phyloP scores from a whole-genome alignment of 1,139 yeast species.

The Sugiyamaella novakii region DNA sequence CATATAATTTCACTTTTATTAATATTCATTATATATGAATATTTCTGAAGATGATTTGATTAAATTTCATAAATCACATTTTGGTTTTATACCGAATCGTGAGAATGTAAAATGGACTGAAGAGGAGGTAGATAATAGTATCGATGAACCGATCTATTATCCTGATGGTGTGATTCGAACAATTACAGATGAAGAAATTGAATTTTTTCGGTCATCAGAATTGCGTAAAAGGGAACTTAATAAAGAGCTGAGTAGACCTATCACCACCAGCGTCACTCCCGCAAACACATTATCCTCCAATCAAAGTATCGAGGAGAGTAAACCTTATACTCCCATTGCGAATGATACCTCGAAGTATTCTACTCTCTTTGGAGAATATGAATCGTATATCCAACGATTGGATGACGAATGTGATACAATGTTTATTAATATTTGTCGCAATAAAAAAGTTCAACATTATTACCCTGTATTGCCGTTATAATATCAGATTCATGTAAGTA shows the following conservation, averaged over 20 bases:
- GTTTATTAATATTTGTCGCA: constrained; percentile 21
- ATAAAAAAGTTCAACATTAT: constrained; percentile 24
- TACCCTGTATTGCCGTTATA: constrained; percentile 30
- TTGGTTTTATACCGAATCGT: constrained; percentile 22
- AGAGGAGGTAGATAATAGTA: background rate
- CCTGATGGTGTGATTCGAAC: constrained; percentile 35
- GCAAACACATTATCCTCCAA: too few species aligned
- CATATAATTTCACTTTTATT: background rate
- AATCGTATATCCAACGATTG: constrained; percentile 22
- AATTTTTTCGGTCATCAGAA: constrained; percentile 33
- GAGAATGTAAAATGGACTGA: background rate
- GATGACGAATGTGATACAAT: constrained; percentile 25
- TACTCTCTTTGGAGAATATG: constrained; percentile 25
- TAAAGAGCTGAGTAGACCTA: too few species aligned
- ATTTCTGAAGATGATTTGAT: constrained; percentile 23
- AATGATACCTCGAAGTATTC: constrained; percentile 17
- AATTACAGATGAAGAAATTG: constrained; percentile 35
- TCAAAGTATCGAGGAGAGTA: constrained; percentile 26
- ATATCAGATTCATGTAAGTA: constrained; percentile 7
- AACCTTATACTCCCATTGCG: constrained; percentile 23
- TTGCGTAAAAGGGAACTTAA: constrained; percentile 19
- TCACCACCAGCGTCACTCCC: too few species aligned
- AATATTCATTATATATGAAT: constrained; percentile 8
- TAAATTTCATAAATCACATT: constrained; percentile 25
- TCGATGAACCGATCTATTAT: constrained; percentile 18